A percentile compares a stretch with the other conserved stretches of the same genome.
Conservation (phyloP, 1,139 yeast genomes). For the Torulaspora globosa region DNA sequence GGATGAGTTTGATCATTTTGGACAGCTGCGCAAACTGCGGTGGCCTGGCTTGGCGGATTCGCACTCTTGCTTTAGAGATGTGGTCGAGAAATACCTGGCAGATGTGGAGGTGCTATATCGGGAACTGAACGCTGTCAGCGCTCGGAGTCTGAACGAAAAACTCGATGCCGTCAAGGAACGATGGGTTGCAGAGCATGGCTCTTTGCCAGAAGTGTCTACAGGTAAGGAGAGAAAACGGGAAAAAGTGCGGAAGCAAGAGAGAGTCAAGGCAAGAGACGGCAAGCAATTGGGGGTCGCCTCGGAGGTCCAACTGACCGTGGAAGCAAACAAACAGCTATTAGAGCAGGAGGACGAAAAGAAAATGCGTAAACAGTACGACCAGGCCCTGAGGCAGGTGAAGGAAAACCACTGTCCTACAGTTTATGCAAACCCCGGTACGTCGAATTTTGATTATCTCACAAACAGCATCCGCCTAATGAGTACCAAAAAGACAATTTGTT, state of each 20-base stretch:
- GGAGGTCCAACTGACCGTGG: background rate
- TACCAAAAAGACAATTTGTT: conserved; percentile 39
- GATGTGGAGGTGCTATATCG: conserved; percentile 8
- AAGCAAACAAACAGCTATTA: background rate
- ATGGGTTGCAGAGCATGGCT: conserved; percentile 10
- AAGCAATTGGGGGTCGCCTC: background rate
- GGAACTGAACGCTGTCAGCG: conserved; percentile 20
- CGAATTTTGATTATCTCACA: conserved; percentile 26
- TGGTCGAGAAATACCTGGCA: conserved; percentile 20
- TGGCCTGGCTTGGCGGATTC: conserved; percentile 8
- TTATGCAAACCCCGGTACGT: conserved; percentile 23
- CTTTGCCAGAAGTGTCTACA: conserved; percentile 7
- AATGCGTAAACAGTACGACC: conserved; percentile 10
- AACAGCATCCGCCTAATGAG: conserved; percentile 30
- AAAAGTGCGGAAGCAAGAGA: background rate
- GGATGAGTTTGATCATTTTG: conserved; percentile 14
- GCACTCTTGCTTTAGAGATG: conserved; percentile 16
- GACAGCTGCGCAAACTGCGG: conserved; percentile 8
- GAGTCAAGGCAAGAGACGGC: conserved; percentile 1
- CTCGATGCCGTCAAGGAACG: conserved; percentile 10
- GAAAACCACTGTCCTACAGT: conserved; percentile 26
- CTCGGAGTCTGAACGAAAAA: conserved; percentile 10
- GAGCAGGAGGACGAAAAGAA: conserved; percentile 5
- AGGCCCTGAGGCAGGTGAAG: conserved; percentile 13
- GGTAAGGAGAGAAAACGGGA: conserved; percentile 7